Evolutionary conservation across 2,329 filamentous ascomycete genomes (phyloP).

Genomic region (Salinomyces thailandicus): DNA sequence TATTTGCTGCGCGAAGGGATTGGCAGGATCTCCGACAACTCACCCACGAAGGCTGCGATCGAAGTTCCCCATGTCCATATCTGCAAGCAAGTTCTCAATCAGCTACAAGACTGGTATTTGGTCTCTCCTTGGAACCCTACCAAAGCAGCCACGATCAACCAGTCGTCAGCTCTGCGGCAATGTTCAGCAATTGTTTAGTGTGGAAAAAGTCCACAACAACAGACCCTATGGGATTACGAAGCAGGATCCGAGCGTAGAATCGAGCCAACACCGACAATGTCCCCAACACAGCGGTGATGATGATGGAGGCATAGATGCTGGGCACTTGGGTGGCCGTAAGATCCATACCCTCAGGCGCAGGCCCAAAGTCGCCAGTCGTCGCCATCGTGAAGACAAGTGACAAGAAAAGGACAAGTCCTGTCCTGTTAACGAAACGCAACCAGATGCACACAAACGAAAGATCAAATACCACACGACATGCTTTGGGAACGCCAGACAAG

Average conservation of each 20-base stretch:
- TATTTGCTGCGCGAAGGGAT: no score
- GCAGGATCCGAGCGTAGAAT: conserved; percentile 1
- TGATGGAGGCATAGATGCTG: conserved; percentile 4
- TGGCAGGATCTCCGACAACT: no score
- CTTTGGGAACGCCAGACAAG: no score
- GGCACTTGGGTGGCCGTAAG: conserved; percentile 1
- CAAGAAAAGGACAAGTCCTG: no score
- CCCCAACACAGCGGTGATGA: background rate
- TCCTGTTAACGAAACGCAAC: no score
- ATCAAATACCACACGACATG: no score
- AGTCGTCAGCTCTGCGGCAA: conserved; percentile 1
- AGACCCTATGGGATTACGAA: conserved; percentile 1
- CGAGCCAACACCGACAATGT: conserved; percentile 1
- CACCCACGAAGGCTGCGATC: background rate
- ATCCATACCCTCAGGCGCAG: conserved; percentile 2
- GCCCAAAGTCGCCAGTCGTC: conserved; percentile 4
- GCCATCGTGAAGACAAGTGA: no score
- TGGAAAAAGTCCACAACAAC: background rate
- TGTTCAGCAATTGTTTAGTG: background rate
- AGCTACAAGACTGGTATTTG: no score
- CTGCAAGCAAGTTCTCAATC: background rate
- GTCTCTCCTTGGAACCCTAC: no score
- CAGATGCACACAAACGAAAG: no score
- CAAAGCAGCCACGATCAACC: background rate
- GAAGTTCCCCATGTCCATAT: background rate